Conservation (phyloP, 306 rosid genomes). For the Pterocarpus macrocarpus region DNA sequence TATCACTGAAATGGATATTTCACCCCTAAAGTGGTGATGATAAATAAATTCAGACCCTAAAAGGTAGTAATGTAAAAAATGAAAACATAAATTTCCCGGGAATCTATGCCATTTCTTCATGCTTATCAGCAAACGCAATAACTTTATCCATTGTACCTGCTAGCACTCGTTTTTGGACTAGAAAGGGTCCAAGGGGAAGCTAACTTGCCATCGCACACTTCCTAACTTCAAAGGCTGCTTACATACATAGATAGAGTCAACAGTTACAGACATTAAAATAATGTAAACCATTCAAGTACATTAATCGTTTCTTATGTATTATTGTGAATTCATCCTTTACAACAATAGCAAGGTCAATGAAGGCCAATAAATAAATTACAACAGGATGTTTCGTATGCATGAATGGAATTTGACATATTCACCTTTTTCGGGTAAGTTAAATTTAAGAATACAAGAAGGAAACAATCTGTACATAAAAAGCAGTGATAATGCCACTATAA, state of each 20-base stretch:
- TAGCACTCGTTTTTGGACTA: neutral
- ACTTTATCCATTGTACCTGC: neutral
- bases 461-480: constrained; percentile 46
- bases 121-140: neutral
- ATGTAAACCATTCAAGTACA: neutral
- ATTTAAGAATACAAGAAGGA: constrained; percentile 11
- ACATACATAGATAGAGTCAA: neutral
- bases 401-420: constrained; percentile 35
- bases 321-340: constrained; percentile 19
- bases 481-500: constrained; percentile 22
- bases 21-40: neutral
- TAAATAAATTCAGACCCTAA: neutral
- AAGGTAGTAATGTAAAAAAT: neutral
- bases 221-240: neutral
- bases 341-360: constrained; percentile 24
- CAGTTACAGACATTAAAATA: neutral
- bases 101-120: neutral
- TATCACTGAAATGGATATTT: neutral
- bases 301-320: neutral
- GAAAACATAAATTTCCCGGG: neutral
- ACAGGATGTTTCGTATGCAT: constrained; percentile 15
- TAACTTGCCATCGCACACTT: neutral
- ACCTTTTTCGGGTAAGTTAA: constrained; percentile 23
- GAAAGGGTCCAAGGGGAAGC: constrained; percentile 6
- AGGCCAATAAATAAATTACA: constrained; percentile 3